Base-by-base conservation (phyloP, 176 grass and related monocot genomes). In the Aegilops bicornis region DNA sequence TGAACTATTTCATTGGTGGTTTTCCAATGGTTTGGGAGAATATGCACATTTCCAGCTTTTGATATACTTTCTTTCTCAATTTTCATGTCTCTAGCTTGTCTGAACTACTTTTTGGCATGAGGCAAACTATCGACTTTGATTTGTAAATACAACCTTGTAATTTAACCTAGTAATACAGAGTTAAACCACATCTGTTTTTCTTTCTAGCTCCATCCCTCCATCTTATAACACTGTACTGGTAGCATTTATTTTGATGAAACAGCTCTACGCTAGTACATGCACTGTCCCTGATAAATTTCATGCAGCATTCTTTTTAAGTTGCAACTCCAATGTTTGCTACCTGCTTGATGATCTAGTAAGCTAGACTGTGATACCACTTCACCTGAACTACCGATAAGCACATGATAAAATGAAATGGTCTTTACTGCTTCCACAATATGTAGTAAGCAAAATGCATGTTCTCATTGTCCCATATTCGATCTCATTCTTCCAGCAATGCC, bases 181-280 rank as follows among this genome's bases (percentile, higher is more conserved):
- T 69, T 67, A 56, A 56, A 23, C 69, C 23, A 1, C 2, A 82
- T 24, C 12, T 70, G 10, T 37, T 83, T 60, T 39, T 5, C 22
- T 71, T 82, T 39, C 22, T 71, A 71, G 69, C 14, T 16, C 14
- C 14, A 50, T 50, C 47, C 47, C 35, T 72, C 31, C 50, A 59
- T 40, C 31, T 27, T 59, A 52, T 82, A 17, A 14, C 43, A 36
- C 10, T 67, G 14, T 81, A 68, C n/a, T 8, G 9, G 59, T 66
- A 36, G n/a, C 14, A 70, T 47, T 84, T 79, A 8, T 79, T 62
- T 39, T 70, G 13, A 89, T 70, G 19, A 89, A 81, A 36, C 19
- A 59, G 69, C 25, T 67, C 32, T 73, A 10, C 42, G 5, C 1
- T 1, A 0, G 31, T 61, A 30, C 10, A 7, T 60, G 48, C 47